phyloP scores from a whole-genome alignment of 2,329 filamentous ascomycete species.

The Aspergillus sp. region DNA sequence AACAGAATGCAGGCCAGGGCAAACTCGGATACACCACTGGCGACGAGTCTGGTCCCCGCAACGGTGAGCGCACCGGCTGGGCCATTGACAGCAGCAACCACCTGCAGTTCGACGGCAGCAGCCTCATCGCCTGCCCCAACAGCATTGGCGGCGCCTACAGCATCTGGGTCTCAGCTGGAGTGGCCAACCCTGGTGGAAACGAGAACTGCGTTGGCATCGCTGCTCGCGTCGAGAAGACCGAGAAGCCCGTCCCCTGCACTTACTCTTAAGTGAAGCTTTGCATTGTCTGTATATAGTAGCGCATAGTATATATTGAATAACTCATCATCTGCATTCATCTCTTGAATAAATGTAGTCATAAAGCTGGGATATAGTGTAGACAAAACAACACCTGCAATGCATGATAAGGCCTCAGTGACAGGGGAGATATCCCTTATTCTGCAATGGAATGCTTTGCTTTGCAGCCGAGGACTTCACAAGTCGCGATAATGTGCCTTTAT shows the following conservation, averaged over 20 bases:
- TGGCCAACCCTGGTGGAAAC: constrained; percentile 32
- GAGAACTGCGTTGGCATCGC: constrained; percentile 34
- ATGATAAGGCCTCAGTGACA: no score
- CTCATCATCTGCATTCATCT: no score
- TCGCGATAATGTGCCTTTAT: no score
- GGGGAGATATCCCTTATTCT: no score
- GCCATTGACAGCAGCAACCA: constrained; percentile 44
- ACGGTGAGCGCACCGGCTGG: constrained; percentile 52
- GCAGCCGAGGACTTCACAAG: no score
- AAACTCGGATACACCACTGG: constrained; percentile 54
- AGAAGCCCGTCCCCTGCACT: constrained; percentile 25
- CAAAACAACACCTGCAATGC: no score
- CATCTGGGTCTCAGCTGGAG: constrained; percentile 31
- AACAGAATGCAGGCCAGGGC: constrained; percentile 49
- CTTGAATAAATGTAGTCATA: no score
- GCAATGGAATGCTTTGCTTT: no score
- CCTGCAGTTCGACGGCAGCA: constrained; percentile 48
- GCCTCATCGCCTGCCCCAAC: constrained; percentile 56
- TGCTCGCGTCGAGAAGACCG: constrained; percentile 25
- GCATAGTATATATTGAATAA: background rate
- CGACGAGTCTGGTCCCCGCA: constrained; percentile 37
- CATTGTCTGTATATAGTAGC: background rate
- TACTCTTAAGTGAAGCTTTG: constrained; percentile 5
- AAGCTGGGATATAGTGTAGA: no score
- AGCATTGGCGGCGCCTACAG: constrained; percentile 45